Conservation (phyloP, 2,329 filamentous ascomycete genomes). For the Atkinsonella hypoxylon region DNA sequence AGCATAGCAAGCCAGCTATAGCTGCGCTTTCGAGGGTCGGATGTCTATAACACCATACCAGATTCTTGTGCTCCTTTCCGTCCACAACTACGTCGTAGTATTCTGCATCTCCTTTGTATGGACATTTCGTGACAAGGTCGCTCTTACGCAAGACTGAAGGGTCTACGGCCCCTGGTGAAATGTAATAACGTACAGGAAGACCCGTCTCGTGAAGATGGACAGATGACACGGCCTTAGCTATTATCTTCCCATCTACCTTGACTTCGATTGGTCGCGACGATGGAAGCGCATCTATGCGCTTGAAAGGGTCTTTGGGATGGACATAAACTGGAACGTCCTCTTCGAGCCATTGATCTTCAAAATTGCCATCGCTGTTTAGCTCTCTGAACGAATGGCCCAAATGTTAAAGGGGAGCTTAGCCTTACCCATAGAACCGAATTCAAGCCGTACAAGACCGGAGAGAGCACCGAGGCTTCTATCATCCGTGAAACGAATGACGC, state of each 20-base stretch:
- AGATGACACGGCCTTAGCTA: constrained; percentile 33
- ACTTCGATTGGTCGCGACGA: constrained; percentile 43
- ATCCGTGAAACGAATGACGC: constrained; percentile 26
- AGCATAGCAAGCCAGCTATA: constrained; percentile 46
- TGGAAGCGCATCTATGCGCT: constrained; percentile 48
- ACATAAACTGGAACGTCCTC: constrained; percentile 47
- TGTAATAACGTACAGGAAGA: constrained; percentile 46
- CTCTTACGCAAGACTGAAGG: constrained; percentile 34
- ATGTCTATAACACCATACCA: constrained; percentile 51
- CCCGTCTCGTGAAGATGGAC: constrained; percentile 50
- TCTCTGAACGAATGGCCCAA: background rate
- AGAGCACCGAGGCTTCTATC: constrained; percentile 23
- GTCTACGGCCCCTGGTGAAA: constrained; percentile 40
- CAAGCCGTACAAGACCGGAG: constrained; percentile 21
- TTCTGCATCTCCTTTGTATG: constrained; percentile 54
- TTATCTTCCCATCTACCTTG: constrained; percentile 29
- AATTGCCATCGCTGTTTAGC: background rate
- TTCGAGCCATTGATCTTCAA: constrained; percentile 31
- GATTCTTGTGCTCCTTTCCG: constrained; percentile 31
- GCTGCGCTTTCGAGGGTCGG: constrained; percentile 43
- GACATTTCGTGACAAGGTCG: constrained; percentile 43
- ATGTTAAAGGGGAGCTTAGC: background rate
- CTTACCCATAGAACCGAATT: constrained; percentile 24
- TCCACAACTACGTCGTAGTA: constrained; percentile 45
- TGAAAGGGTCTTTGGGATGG: constrained; percentile 57